These are phyloP conservation scores for Botrytis squamosa DNA, from an alignment of 2,329 filamentous ascomycete genomes.

Conservation along the genomic window DNA sequence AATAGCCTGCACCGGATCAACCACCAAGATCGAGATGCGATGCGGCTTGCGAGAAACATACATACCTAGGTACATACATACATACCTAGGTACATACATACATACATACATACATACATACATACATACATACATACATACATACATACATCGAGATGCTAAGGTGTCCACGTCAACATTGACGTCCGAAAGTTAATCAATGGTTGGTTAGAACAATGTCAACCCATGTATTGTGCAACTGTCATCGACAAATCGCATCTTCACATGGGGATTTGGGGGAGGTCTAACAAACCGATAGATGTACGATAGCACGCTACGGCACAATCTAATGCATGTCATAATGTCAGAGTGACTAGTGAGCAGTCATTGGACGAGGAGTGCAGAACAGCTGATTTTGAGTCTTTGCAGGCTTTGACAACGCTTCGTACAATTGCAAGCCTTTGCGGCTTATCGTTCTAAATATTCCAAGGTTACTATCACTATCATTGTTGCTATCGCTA, in stretches of 20 bases:
- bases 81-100: not conserved
- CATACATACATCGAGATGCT: not conserved
- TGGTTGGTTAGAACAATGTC: not conserved
- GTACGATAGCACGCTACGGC: not conserved
- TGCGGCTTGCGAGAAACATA: not conserved
- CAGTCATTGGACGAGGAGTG: not conserved
- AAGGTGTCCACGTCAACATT: not conserved
- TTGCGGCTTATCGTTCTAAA: not conserved
- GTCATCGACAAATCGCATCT: slow-evolving; percentile 9
- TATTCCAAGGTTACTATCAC: not conserved
- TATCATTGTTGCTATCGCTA: not conserved
- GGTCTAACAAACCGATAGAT: not conserved
- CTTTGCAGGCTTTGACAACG: not conserved
- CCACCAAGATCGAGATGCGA: not conserved
- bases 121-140: not conserved
- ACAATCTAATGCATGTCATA: slow-evolving; percentile 1
- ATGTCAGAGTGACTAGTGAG: not conserved
- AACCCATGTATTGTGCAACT: slow-evolving; percentile 1
- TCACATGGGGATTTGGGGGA: not conserved
- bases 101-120: not conserved
- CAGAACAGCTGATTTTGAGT: not conserved
- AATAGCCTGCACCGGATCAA: not conserved
- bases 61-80: no score
- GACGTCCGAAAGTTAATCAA: not conserved
- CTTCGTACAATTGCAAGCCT: not conserved